phyloP scores from a whole-genome alignment of 2,329 filamentous ascomycete species.

The Chaetomiaceae sp. region DNA sequence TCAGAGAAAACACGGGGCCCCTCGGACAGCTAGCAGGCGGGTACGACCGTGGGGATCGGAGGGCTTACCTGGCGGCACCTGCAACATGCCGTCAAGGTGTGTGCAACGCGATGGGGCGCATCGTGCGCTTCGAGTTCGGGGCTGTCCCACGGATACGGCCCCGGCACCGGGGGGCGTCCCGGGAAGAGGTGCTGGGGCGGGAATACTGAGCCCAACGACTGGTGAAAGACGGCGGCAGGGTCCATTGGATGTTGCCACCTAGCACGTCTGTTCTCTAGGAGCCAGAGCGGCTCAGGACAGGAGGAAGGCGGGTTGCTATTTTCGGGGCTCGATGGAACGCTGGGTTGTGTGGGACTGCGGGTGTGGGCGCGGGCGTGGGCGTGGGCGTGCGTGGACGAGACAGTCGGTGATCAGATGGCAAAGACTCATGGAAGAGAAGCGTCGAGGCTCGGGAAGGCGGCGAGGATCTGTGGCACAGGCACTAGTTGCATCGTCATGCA shows the following conservation, averaged over 20 bases:
- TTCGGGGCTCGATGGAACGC: background rate
- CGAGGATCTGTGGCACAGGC: background rate
- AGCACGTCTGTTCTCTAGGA: background rate
- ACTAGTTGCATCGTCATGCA: background rate
- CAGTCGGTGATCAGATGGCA: too few relatives aligned
- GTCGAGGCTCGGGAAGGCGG: background rate
- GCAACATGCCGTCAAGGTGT: slow-evolving; percentile 75
- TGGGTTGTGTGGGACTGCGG: too few relatives aligned
- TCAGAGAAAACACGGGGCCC: background rate
- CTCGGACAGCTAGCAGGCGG: too few relatives aligned
- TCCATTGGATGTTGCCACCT: slow-evolving; percentile 44
- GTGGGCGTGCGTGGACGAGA: too few relatives aligned
- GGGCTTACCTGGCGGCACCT: slow-evolving; percentile 68
- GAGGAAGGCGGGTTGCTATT: background rate
- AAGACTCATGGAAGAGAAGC: too few relatives aligned
- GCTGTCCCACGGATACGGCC: slow-evolving; percentile 33
- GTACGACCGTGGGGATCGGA: background rate
- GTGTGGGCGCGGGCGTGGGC: background rate
- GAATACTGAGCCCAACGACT: slow-evolving; percentile 45
- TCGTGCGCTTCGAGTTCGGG: slow-evolving; percentile 46
- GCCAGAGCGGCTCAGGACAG: background rate
- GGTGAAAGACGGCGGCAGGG: slow-evolving; percentile 54
- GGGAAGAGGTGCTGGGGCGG: slow-evolving; percentile 22
- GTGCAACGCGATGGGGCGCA: slow-evolving; percentile 60
- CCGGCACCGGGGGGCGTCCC: slow-evolving; percentile 26